These are phyloP conservation scores for Fusarium sp. DNA, from an alignment of 2,329 filamentous ascomycete genomes.

Conservation along the genomic window DNA sequence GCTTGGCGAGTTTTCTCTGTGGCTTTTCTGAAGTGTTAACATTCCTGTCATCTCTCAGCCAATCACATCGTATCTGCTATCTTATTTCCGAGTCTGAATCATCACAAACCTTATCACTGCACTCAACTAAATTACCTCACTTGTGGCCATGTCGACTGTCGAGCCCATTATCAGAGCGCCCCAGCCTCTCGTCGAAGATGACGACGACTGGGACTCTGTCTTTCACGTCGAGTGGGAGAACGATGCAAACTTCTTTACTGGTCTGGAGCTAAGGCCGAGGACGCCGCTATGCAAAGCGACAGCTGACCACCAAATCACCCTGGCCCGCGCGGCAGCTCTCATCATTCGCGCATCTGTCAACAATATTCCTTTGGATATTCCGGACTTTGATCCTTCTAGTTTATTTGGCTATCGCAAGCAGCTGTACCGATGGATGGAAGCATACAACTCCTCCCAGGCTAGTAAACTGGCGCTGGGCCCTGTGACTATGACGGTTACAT, in stretches of 20 bases:
- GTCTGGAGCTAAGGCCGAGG: neutral
- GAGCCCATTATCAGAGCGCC: constrained; percentile 28
- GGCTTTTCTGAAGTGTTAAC: too few species aligned
- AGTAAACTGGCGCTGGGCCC: constrained; percentile 9
- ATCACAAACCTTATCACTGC: neutral
- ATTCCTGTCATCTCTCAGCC: too few species aligned
- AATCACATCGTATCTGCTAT: too few species aligned
- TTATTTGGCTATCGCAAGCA: neutral
- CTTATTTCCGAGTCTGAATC: neutral
- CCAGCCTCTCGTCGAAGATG: neutral
- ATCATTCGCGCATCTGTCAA: constrained; percentile 28
- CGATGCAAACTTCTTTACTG: constrained; percentile 22
- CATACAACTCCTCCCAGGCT: neutral
- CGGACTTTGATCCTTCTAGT: constrained; percentile 5
- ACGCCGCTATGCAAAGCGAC: constrained; percentile 9
- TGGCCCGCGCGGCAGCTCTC: constrained; percentile 26
- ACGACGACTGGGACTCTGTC: constrained; percentile 16
- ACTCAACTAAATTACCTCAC: neutral
- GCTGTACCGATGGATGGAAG: constrained; percentile 18
- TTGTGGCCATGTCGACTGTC: constrained; percentile 9
- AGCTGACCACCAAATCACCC: constrained; percentile 13
- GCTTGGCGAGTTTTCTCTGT: neutral
- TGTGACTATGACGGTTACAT: constrained; percentile 25
- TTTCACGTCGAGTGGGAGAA: constrained; percentile 23
- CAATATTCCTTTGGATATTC: constrained; percentile 23